Base-by-base conservation (phyloP, 2,329 filamentous ascomycete species). In the Alternaria solani region DNA sequence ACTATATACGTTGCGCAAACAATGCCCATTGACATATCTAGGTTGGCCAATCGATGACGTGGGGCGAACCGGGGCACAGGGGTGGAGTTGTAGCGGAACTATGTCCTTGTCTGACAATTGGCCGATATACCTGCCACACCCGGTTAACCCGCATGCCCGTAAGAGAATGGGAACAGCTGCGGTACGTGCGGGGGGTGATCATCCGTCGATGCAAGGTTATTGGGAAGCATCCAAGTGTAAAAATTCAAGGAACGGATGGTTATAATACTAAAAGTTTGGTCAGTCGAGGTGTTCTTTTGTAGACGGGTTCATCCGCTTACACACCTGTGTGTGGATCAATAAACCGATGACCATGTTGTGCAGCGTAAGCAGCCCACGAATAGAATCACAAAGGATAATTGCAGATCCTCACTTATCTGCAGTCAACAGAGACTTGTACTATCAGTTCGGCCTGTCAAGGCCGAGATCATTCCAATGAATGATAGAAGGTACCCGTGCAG, bases 41-140 rank as follows among this genome's bases (percentile, higher is more conserved):
- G 26, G 32, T 20, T 51, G 38, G 39, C 32, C 39, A 47, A 51
- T 62, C 51, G 51, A 62, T 62, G 59, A 62, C 59, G 59, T 55
- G 14, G 23, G 34, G 14, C 11, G 51, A 43, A 38, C 16, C 14
- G 28, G 42, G 41, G 43, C 38, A 38, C 44, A 39, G 30, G 38
- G 25, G 32, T 30, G 34, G 18, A 44, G 20, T 42, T 32, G 41
- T 34, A 51, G 32, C 44, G 57, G 51, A 55, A 30, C 23, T 28
- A 49, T 51, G 39, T 38, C 51, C 57, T 43, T 12, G 12, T 34
- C 18, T n/a, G 25, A 44, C 32, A 20, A 51, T 59, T 55, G 57
- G 57, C 52, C 39, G 44, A 34, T 38, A 30, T 5, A 30, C 32
- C 46, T 49, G 46, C 46, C 46, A 49, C 30, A 36, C 32, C 32